phyloP scores from a whole-genome alignment of 1,284 basidiomycete species.

The Baeospora myosura region DNA sequence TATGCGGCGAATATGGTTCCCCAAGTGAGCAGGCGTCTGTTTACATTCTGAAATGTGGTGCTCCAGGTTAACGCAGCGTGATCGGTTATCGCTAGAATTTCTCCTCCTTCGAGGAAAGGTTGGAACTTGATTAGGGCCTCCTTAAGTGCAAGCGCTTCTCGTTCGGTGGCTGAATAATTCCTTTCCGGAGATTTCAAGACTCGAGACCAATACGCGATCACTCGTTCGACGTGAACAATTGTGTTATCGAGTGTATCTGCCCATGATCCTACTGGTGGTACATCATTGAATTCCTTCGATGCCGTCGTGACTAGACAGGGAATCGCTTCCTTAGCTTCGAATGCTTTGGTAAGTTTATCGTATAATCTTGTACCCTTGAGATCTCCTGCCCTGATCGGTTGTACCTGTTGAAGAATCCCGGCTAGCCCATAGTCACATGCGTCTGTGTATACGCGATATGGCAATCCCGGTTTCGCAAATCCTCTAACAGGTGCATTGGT shows the following conservation, averaged over 20 bases:
- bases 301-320: background rate
- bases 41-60: background rate
- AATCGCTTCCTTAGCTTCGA: slow-evolving; percentile 7
- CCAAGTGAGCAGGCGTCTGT: background rate
- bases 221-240: slow-evolving; percentile 2
- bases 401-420: slow-evolving; percentile 29
- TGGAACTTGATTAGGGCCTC: too few relatives aligned
- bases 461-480: slow-evolving; percentile 21
- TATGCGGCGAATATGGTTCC: background rate
- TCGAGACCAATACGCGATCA: background rate
- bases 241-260: slow-evolving; percentile 8
- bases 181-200: background rate
- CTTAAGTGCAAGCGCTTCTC: background rate
- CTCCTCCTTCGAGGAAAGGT: too few relatives aligned
- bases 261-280: background rate
- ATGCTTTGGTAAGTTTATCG: slow-evolving; percentile 18
- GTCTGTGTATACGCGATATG: slow-evolving; percentile 31
- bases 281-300: background rate
- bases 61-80: background rate
- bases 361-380: slow-evolving; percentile 28
- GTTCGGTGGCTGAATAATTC: background rate
- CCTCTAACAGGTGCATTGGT: slow-evolving; percentile 21
- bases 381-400: slow-evolving; percentile 26
- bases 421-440: slow-evolving; percentile 27
- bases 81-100: too few relatives aligned